Evolutionary conservation across 2,329 filamentous ascomycete genomes (phyloP).

Genomic region (Leptographium flavum): DNA sequence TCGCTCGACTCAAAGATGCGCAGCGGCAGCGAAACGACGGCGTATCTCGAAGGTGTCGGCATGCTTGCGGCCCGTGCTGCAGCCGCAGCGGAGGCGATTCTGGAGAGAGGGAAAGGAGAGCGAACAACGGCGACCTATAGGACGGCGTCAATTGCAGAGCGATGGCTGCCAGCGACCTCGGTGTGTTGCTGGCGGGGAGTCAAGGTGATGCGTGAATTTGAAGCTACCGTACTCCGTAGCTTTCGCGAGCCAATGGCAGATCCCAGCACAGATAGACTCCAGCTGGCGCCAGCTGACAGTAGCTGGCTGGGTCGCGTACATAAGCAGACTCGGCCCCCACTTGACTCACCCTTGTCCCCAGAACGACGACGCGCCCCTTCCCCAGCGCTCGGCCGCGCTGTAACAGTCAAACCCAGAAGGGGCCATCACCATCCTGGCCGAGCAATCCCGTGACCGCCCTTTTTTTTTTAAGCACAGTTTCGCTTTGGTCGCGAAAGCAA

Average conservation of each 20-base stretch:
- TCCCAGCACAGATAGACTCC: neutral
- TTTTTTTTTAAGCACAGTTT: constrained; percentile 1
- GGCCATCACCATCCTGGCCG: neutral
- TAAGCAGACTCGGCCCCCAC: too few species aligned
- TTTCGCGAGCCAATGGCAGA: neutral
- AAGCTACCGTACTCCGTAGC: constrained; percentile 1
- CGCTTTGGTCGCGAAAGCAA: neutral
- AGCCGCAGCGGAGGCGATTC: constrained; percentile 4
- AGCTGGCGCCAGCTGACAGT: neutral
- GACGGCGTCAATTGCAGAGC: neutral
- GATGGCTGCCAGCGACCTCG: neutral
- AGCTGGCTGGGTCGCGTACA: neutral
- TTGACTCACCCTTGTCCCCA: neutral
- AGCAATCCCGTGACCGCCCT: constrained; percentile 5
- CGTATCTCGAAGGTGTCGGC: constrained; percentile 48
- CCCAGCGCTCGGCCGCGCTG: neutral
- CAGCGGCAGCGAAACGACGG: constrained; percentile 79
- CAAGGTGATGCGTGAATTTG: constrained; percentile 6
- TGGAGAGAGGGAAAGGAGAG: neutral
- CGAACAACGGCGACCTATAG: neutral
- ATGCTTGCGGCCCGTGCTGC: constrained; percentile 19
- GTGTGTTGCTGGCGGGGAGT: neutral
- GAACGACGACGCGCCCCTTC: neutral
- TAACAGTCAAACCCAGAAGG: neutral
- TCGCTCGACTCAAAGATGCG: constrained; percentile 72